These are phyloP conservation scores for Fusarium ramigenum DNA, from an alignment of 2,329 filamentous ascomycete species.

Conservation along the genomic window DNA sequence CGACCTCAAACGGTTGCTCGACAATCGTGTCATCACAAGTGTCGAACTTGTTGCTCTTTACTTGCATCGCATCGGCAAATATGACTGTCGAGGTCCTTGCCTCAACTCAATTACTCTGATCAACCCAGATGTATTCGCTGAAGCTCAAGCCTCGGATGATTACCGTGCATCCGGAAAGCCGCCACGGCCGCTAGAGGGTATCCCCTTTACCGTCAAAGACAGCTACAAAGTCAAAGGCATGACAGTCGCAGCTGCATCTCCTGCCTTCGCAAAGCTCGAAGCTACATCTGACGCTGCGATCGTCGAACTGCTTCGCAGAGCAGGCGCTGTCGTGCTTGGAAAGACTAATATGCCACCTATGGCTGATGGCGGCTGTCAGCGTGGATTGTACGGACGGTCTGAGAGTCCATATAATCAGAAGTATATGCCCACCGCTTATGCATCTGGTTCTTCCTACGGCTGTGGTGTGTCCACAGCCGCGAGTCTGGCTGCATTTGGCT, in stretches of 20 bases:
- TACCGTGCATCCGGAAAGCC: constrained; percentile 33
- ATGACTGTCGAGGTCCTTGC: constrained; percentile 37
- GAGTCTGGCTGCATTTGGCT: constrained; percentile 61
- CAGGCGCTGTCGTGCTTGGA: constrained; percentile 50
- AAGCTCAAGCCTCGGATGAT: constrained; percentile 44
- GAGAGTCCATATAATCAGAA: constrained; percentile 65
- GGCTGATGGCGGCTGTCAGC: constrained; percentile 67
- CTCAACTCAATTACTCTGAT: constrained; percentile 44
- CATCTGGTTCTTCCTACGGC: constrained; percentile 67
- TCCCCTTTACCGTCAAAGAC: constrained; percentile 67
- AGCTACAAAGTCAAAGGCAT: constrained; percentile 63
- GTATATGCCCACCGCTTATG: constrained; percentile 64
- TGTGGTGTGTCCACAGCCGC: constrained; percentile 60
- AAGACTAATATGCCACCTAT: constrained; percentile 68
- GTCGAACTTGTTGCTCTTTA: constrained; percentile 44
- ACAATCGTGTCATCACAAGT: constrained; percentile 3
- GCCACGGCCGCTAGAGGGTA: constrained; percentile 56
- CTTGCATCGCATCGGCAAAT: constrained; percentile 40
- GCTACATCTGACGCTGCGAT: constrained; percentile 63
- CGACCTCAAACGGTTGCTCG: neutral
- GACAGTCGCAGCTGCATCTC: constrained; percentile 63
- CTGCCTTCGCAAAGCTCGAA: constrained; percentile 60
- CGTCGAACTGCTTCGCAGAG: constrained; percentile 55
- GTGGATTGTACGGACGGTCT: constrained; percentile 64
- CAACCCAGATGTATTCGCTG: constrained; percentile 40